These are phyloP conservation scores for Suillus sp. DNA, from an alignment of 768 basidiomycete genomes.

Conservation along the genomic window DNA sequence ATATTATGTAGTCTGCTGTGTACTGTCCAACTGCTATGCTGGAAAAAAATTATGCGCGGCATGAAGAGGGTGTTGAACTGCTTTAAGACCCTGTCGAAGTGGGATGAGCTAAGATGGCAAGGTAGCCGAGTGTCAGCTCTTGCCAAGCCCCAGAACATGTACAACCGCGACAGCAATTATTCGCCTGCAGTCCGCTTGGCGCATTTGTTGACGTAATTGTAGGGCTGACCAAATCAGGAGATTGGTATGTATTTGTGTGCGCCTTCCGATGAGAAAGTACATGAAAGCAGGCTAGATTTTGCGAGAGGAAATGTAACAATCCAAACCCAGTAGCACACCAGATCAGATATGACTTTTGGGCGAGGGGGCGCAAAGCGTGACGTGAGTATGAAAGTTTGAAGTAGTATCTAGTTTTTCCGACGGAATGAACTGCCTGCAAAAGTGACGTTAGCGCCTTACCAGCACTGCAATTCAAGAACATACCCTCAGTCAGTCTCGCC, in stretches of 20 bases:
- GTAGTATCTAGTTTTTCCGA: conserved; percentile 35
- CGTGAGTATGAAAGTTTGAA: not conserved
- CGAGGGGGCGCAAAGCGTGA: not conserved
- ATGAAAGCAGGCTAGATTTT: conserved; percentile 2
- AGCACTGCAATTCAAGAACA: conserved; percentile 27
- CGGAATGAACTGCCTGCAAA: conserved; percentile 92
- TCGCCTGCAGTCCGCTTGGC: not conserved
- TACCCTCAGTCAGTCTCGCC: conserved; percentile 97
- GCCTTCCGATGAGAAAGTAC: conserved; percentile 7
- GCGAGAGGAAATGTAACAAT: conserved; percentile 76
- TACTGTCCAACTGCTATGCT: not conserved
- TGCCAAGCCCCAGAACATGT: not conserved
- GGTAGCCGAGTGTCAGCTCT: not conserved
- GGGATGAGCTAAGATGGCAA: not conserved
- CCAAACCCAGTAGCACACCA: conserved; percentile 40
- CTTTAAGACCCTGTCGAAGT: not conserved
- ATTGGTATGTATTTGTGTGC: not conserved
- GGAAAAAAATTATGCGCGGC: not conserved
- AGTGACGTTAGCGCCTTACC: conserved; percentile 15
- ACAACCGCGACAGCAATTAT: not conserved
- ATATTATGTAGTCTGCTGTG: not conserved
- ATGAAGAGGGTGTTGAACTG: not conserved
- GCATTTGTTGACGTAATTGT: not conserved
- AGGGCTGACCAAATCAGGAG: not conserved
- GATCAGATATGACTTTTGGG: not conserved